Conservation (phyloP, 352 stramenopile genomes). For the Pythium myriotylum region DNA sequence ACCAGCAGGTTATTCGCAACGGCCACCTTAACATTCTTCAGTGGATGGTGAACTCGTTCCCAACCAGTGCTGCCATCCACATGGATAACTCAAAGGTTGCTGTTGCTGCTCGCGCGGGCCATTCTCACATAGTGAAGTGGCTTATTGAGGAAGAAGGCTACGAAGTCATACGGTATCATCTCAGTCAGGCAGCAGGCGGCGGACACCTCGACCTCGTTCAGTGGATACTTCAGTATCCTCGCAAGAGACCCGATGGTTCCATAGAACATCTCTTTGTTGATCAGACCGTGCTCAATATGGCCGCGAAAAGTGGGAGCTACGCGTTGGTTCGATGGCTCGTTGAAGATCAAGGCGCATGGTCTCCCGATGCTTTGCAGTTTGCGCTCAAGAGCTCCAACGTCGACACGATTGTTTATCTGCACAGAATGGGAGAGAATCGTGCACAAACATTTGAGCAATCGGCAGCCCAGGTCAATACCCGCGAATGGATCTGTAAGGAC, state of each 20-base stretch:
- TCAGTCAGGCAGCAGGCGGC: not conserved
- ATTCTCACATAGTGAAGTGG: not conserved
- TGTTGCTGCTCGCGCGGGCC: not conserved
- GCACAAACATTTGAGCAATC: too few species aligned
- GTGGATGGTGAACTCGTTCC: not conserved
- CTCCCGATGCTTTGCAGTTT: not conserved
- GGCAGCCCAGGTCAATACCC: too few species aligned
- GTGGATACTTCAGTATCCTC: not conserved
- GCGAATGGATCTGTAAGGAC: too few species aligned
- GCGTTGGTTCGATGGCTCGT: not conserved
- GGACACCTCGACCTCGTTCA: not conserved
- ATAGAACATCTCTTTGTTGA: not conserved
- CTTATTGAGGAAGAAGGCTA: not conserved
- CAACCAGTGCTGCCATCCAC: not conserved
- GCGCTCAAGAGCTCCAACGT: not conserved
- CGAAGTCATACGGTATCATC: not conserved
- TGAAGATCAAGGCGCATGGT: not conserved
- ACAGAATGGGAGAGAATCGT: not conserved
- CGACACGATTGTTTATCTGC: not conserved
- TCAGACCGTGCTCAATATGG: not conserved
- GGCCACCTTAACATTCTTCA: not conserved
- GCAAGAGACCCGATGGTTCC: not conserved
- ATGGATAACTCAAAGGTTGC: not conserved
- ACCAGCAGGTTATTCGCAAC: not conserved
- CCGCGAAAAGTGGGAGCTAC: not conserved